Conservation (phyloP, 1,139 yeast species). For the Geotrichum carabidarum region DNA sequence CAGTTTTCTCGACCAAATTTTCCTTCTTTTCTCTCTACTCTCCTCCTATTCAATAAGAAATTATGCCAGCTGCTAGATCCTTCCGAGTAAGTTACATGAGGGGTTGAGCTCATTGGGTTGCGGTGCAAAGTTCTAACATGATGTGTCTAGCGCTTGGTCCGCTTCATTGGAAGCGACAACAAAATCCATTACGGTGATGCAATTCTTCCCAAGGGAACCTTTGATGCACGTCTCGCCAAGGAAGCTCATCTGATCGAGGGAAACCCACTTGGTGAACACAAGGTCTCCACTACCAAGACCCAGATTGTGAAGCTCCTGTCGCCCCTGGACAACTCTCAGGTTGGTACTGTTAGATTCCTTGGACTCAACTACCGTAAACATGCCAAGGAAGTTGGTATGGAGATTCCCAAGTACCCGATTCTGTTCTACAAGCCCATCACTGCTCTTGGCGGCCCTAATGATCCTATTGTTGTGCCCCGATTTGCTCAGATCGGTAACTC, state of each 20-base stretch:
- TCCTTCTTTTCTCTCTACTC: no score
- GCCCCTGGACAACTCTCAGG: slow-evolving; percentile 22
- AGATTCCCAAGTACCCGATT: slow-evolving; percentile 45
- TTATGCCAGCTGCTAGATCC: no score
- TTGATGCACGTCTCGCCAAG: slow-evolving; percentile 35
- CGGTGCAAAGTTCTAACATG: no score
- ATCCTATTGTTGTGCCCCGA: slow-evolving; percentile 42
- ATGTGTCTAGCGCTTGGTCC: no score
- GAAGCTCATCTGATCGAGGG: slow-evolving; percentile 38
- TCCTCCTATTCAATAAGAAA: no score
- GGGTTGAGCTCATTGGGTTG: no score
- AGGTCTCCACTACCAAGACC: slow-evolving; percentile 9
- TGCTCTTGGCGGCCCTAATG: slow-evolving; percentile 41
- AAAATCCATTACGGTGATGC: slow-evolving; percentile 45
- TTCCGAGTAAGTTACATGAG: no score
- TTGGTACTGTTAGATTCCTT: slow-evolving; percentile 38
- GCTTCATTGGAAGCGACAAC: slow-evolving; percentile 32
- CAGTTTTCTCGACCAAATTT: no score
- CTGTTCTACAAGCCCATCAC: slow-evolving; percentile 47
- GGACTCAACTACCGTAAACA: slow-evolving; percentile 37
- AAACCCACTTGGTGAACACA: slow-evolving; percentile 13
- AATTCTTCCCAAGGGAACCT: slow-evolving; percentile 33
- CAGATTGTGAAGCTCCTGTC: slow-evolving; percentile 22
- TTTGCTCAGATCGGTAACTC: slow-evolving; percentile 42
- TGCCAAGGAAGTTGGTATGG: slow-evolving; percentile 29